A percentile compares a stretch with the other conserved stretches of the same genome.
Conservation (phyloP, 2,329 filamentous ascomycete species). For the Colletotrichum neosansevieriae region DNA sequence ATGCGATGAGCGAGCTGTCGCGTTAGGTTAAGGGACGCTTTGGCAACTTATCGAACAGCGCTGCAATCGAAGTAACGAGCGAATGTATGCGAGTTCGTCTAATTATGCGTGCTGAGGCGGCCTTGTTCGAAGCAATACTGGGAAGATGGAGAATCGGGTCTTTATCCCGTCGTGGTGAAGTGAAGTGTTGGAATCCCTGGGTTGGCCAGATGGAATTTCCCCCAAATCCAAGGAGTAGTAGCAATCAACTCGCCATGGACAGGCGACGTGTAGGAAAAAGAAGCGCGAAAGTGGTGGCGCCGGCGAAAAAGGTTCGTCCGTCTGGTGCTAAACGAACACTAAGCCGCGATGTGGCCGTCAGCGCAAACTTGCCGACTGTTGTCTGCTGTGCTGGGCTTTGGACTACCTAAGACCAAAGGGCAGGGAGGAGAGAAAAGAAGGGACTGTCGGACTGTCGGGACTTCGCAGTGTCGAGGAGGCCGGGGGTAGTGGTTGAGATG, state of each 20-base stretch:
- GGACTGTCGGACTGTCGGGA: slow-evolving; percentile 28
- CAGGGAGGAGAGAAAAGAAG: slow-evolving; percentile 15
- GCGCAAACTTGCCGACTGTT: slow-evolving; percentile 32
- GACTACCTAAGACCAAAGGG: slow-evolving; percentile 8
- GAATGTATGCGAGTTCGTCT: slow-evolving; percentile 15
- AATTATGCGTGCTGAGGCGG: slow-evolving; percentile 8
- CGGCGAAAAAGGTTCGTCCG: slow-evolving; percentile 31
- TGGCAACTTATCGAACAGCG: slow-evolving; percentile 5
- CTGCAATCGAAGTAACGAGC: slow-evolving; percentile 29
- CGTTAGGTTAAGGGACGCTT: slow-evolving; percentile 22
- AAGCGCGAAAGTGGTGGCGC: slow-evolving; percentile 36
- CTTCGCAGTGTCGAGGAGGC: slow-evolving; percentile 31
- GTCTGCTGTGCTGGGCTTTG: slow-evolving; percentile 1
- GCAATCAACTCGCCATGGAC: slow-evolving; percentile 36
- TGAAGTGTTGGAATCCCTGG: slow-evolving; percentile 5
- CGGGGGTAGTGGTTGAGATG: slow-evolving; percentile 31
- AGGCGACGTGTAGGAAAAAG: slow-evolving; percentile 12
- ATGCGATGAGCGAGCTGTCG: slow-evolving; percentile 28
- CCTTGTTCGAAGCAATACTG: slow-evolving; percentile 2
- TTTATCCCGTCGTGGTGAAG: neutral
- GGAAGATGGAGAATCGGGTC: slow-evolving; percentile 8
- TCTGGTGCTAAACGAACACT: slow-evolving; percentile 36
- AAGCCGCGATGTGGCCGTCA: slow-evolving; percentile 35
- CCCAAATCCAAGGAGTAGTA: slow-evolving; percentile 31
- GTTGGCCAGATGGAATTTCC: slow-evolving; percentile 22